Conservation (phyloP, 2,329 filamentous ascomycete genomes). For the Biscogniauxia mediterranea region DNA sequence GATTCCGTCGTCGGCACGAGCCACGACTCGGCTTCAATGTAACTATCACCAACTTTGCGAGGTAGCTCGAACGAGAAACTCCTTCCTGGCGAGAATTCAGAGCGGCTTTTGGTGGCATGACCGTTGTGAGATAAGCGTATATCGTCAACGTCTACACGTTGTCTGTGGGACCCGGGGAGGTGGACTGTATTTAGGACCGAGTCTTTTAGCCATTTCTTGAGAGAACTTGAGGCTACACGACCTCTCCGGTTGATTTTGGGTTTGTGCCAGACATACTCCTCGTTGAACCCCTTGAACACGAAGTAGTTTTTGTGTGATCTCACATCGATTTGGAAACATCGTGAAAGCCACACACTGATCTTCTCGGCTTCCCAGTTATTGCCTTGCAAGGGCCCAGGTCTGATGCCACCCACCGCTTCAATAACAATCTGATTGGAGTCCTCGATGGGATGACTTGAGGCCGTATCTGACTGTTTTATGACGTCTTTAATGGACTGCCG, state of each 20-base stretch:
- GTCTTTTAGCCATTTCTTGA: constrained; percentile 21
- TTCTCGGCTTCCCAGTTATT: constrained; percentile 32
- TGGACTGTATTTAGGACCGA: constrained; percentile 16
- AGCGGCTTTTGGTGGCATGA: constrained; percentile 11
- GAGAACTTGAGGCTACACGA: constrained; percentile 6
- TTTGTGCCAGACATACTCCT: constrained; percentile 34
- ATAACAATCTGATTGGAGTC: constrained; percentile 31
- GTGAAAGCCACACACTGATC: constrained; percentile 32
- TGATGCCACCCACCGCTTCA: constrained; percentile 30
- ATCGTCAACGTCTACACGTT: constrained; percentile 17
- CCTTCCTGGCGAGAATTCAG: constrained; percentile 24
- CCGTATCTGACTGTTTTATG: constrained; percentile 13
- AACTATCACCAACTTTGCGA: constrained; percentile 25
- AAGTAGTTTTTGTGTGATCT: constrained; percentile 22
- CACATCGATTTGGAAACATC: constrained; percentile 30
- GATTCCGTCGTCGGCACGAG: constrained; percentile 30
- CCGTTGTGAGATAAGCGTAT: constrained; percentile 18
- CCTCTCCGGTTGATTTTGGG: constrained; percentile 13
- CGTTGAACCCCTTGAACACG: constrained; percentile 30
- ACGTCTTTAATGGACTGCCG: constrained; percentile 23
- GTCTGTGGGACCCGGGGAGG: constrained; percentile 8
- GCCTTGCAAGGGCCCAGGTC: constrained; percentile 31
- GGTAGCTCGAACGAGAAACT: constrained; percentile 33
- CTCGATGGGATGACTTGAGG: constrained; percentile 10
- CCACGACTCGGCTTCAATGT: constrained; percentile 34